Base-by-base conservation (phyloP, 225 moss, liverwort and hornwort genomes). In the Physcomitrellopsis africana region DNA sequence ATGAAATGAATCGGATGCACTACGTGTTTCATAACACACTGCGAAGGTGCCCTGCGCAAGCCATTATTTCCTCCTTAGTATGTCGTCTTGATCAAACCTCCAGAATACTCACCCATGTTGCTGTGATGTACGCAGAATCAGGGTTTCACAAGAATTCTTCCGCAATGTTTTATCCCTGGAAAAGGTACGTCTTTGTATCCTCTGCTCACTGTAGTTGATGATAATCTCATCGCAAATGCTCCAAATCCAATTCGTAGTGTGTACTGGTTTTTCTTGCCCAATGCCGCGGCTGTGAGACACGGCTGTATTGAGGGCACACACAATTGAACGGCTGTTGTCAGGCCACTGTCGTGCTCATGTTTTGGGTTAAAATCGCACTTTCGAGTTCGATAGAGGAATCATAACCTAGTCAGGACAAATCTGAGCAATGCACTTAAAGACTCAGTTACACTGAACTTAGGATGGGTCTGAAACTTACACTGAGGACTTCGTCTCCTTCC, bases 241-340 rank as follows among this genome's bases (percentile, higher is more conserved):
- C 75, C 49, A 75, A 58, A 27, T 78, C 74, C 46, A 81, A 9
- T 63, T 80, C 68, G 60, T 46, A 71, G 72, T 84, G 84, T 48
- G 72, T 24, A 56, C 78, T 81, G 9, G 81, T 81, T 62, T 53
- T 81, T 43, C 63, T 68, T 46, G 75, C 71, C 72, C 81, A 78
- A 47, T 81, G 75, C 23, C 75, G 75, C 22, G 70, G 60, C 23
- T 58, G 62, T 53, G 62, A 63, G 27, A 75, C 75, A 51, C 44
- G 67, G 54, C 85, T 85, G 81, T 7, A 77, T 41, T 17, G 44
- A 44, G 14, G 41, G n/a, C 17, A 26, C 9, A 22, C 41, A 69
- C 51, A 54, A 18, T 58, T 43, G 15, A 26, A 11, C n/a, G 11
- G 23, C 68, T 27, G 67, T 11, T 49, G 48, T 49, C 11, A 49